A percentile compares a stretch with the other conserved stretches of the same genome.
These are phyloP conservation scores for Acanthamoeba healyi DNA, from an alignment of 208 protist genomes.

Conservation along the genomic window DNA sequence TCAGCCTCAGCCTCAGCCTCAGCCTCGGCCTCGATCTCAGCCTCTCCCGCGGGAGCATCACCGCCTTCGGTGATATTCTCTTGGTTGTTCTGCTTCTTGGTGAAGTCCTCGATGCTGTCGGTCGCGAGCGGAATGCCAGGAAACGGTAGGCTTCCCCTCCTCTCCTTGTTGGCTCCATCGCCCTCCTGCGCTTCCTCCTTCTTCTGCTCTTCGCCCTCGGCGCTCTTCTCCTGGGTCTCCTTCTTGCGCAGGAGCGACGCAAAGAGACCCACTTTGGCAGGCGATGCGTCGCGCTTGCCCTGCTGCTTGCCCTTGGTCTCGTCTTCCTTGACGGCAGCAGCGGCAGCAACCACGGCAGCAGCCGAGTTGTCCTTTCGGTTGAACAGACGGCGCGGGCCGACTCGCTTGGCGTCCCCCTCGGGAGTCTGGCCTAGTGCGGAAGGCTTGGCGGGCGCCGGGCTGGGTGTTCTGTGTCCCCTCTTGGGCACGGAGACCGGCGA, in stretches of 20 bases:
- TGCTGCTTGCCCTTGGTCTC: not conserved
- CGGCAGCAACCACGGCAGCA: not conserved
- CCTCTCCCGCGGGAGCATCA: no score
- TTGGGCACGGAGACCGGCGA: no score
- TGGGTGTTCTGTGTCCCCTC: no score
- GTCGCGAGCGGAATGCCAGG: slow-evolving; percentile 17
- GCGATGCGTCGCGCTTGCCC: not conserved
- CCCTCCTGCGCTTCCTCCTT: not conserved
- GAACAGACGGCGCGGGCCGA: not conserved
- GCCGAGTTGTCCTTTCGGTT: not conserved
- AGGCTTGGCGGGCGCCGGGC: not conserved
- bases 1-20: no score
- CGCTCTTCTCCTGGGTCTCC: not conserved
- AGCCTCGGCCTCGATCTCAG: no score
- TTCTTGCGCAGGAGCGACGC: not conserved
- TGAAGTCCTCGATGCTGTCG: not conserved
- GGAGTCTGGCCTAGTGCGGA: no score
- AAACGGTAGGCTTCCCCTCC: not conserved
- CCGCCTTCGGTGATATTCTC: no score
- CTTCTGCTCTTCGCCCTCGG: not conserved
- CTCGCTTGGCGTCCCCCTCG: not conserved
- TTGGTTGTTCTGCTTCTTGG: slow-evolving; percentile 23
- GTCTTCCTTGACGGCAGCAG: not conserved
- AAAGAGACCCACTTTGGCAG: not conserved
- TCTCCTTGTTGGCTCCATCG: not conserved